Base-by-base conservation (phyloP, 352 stramenopile species). In the Phytopythium litorale region DNA sequence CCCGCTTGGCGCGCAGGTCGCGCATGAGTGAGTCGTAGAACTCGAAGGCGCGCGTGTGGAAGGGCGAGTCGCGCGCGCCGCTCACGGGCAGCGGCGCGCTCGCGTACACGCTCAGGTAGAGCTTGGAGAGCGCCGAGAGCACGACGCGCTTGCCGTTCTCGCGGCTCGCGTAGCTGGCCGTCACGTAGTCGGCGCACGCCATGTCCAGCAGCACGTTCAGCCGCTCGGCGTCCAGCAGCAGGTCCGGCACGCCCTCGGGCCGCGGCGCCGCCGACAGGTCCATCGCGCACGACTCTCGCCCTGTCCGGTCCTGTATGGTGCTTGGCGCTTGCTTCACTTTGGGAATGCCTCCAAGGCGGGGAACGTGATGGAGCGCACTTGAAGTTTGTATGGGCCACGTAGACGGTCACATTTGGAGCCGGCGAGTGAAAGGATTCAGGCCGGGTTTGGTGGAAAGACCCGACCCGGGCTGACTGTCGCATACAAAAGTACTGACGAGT, bases 171-270 rank as follows among this genome's bases (percentile, higher is more conserved):
- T 93, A 92, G 59, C 84, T 88, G 25, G 86, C 86, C 16, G 84
- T 95, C 64, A 95, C 82, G 72, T 91, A 95, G 77, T 95, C 84
- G 23, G 79, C 82, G 65, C 83, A 93, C 63, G 92, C 84, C 43
- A 93, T 79, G 63, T 95, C 86, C 50, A 95, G 78, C 58, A 95
- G 68, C 83, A 94, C 89, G 66, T 87, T 87, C 50, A 94, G 78
- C 5, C 83, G 76, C 68, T 94, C 85, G 42, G 65, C 79, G 58
- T 93, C 83, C 56, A 92, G 80, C 54, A 90, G 60, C 30, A 90
- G 75, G 60, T 87, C 79, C 18, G 76, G 75, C 43, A 88, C 55
- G n/a, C 58, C 55, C 60, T 68, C 64, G 38, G 53, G 61, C 40
- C 49, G 42, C 42, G 58, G 30, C 15, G 23, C 42, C 40, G 46